Conservation (phyloP, 1,284 basidiomycete species). For the Macrocystidia cucumis region DNA sequence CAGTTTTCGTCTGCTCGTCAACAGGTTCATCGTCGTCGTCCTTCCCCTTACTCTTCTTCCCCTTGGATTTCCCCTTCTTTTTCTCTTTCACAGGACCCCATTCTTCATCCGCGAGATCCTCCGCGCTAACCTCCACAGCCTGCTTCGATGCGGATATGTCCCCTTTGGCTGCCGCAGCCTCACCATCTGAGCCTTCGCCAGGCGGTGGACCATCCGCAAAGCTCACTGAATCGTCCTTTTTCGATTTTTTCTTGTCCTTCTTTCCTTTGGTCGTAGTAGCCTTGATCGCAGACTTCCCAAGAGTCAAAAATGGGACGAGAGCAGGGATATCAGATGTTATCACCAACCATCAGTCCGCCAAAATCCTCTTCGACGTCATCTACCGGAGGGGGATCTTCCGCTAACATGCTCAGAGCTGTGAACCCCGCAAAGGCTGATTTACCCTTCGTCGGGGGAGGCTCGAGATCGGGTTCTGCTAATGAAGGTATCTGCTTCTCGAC, state of each 20-base stretch:
- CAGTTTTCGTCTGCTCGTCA: conserved; percentile 25
- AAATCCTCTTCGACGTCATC: conserved; percentile 69
- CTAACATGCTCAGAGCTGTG: conserved; percentile 37
- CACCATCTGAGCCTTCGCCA: conserved; percentile 12
- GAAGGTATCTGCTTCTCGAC: conserved; percentile 32
- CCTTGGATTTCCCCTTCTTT: conserved; percentile 51
- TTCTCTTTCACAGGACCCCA: conserved; percentile 55
- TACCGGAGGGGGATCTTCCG: conserved; percentile 34
- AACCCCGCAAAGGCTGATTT: conserved; percentile 45
- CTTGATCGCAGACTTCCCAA: conserved; percentile 46
- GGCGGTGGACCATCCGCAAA: conserved; percentile 17
- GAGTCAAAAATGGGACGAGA: not conserved
- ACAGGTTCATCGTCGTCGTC: conserved; percentile 30
- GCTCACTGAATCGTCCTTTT: conserved; percentile 37
- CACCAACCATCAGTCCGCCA: conserved; percentile 79
- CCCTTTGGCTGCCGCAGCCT: conserved; percentile 16
- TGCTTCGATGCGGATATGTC: conserved; percentile 18
- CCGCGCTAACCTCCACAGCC: conserved; percentile 46
- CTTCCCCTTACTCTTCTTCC: conserved; percentile 49
- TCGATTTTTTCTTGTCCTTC: conserved; percentile 73
- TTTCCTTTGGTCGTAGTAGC: conserved; percentile 45
- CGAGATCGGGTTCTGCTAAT: conserved; percentile 10
- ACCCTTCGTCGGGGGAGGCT: conserved; percentile 26
- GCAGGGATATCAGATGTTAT: no score
- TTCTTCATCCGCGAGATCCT: conserved; percentile 62